Conservation (phyloP, 176 grass and related monocot genomes). For the Oryza rufipogon region DNA sequence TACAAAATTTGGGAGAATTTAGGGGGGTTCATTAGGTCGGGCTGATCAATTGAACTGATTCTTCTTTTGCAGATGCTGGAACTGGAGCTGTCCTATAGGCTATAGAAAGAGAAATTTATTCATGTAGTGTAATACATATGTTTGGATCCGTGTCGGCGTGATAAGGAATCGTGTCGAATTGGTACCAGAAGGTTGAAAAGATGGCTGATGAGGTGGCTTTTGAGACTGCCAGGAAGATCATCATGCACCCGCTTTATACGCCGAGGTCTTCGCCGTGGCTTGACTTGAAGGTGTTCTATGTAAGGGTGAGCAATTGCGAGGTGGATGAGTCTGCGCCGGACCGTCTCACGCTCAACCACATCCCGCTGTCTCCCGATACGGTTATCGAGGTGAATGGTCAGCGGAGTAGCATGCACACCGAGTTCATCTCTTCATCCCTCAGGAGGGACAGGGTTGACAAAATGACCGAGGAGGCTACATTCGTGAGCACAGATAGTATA, state of each 20-base stretch:
- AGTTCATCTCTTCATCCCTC: slow-evolving; percentile 74
- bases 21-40: not conserved
- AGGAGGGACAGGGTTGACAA: slow-evolving; percentile 83
- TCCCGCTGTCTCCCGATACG: slow-evolving; percentile 76
- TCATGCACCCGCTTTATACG: slow-evolving; percentile 82
- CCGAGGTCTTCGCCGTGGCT: slow-evolving; percentile 88
- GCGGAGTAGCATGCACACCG: slow-evolving; percentile 82
- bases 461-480: slow-evolving; percentile 87
- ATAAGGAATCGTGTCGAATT: slow-evolving; percentile 16
- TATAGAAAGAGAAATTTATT: slow-evolving; percentile 7
- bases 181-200: not conserved
- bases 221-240: slow-evolving; percentile 77
- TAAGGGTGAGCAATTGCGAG: slow-evolving; percentile 77
- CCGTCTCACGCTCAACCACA: slow-evolving; percentile 75
- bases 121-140: slow-evolving; percentile 16
- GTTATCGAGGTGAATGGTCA: slow-evolving; percentile 89
- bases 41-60: not conserved
- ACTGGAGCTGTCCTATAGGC: not conserved
- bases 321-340: slow-evolving; percentile 66
- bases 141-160: not conserved
- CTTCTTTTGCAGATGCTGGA: slow-evolving; percentile 20
- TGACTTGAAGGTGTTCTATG: slow-evolving; percentile 86
- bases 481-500: slow-evolving; percentile 84
- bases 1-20: not conserved
- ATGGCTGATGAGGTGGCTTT: slow-evolving; percentile 53